Base-by-base conservation (phyloP, 352 stramenopile genomes). In the Aphanomyces invadans region DNA sequence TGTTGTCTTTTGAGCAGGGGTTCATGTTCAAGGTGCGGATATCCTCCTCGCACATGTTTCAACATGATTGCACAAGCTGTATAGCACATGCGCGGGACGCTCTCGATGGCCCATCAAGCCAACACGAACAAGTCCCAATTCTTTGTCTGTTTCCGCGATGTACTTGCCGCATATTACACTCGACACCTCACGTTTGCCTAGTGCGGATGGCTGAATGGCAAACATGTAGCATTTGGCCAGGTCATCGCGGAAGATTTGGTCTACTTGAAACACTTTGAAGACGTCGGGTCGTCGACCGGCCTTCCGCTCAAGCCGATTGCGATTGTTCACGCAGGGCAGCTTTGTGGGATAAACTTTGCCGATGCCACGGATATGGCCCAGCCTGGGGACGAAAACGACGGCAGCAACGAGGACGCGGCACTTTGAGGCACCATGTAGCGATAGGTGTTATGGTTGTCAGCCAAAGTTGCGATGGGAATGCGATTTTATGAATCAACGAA, bases 111-210 rank as follows among this genome's bases (percentile, higher is more conserved):
- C 12, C 99, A 99, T 71, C 89, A 94, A 70, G 95, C 80, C 68
- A 84, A 96, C 72, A 98, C 83, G 15, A 99, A 99, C 77, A 95
- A 95, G 19, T 98, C 85, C 52, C 97, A 99, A 76, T 99, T 99
- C 80, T 99, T 99, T 79, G 98, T 99, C 68, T 99, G 92, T 53
- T 97, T 95, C 45, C 69, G 73, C 25, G 73, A 72, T 4, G 79
- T 90, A 26, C 23, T 15, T 7, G 19, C 0, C 25, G 9, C 46
- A 7, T 39, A 29, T 10, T 15, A 36, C 11, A 4, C 28, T 64
- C 28, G 19, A 9, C 11, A 56, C 31, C 1, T 60, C 32, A 21
- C 42, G 10, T 10, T 17, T 3, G 23, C 32, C 32, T 74, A 72
- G 45, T 77, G 12, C n/a, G 88, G 80, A 65, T 92, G 83, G 80